Evolutionary conservation across 2,329 filamentous ascomycete species (phyloP), one percentile per base, ranked within the genome.

Genomic region (Xylaria sp.): DNA sequence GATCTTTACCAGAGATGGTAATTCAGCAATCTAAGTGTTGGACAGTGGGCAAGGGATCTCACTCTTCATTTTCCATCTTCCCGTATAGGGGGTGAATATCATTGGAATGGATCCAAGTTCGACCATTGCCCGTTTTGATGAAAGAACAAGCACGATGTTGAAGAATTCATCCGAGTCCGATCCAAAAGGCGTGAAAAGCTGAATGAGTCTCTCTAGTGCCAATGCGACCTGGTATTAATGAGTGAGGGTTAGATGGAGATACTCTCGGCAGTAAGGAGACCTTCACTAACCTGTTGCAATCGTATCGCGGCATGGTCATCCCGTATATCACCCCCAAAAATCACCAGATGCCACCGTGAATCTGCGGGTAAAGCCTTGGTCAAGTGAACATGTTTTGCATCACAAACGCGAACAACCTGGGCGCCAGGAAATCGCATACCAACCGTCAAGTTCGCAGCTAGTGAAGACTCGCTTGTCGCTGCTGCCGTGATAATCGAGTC

Each of bases 361-460:
- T 80, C 62, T 30, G 83, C 79, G 16, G 74, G 77, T 46, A 87
- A 63, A 0, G 79, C 76, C 53, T 82, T 72, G 10, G 79, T 76
- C 30, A 84, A 71, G 52, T 80, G 83, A 72, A 85, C 72, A 0
- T 81, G 77, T 60, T 79, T 81, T 1, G 83, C 84, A 65, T 88
- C 85, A 51, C 80, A 82, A 59, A 82, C 80, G 4, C 84, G 75
- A 16, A 87, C 79, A 0, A 87, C 82, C 66, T 83, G 83, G 0
- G 81, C 78, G 59, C 77, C 85, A 0, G 80, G 80, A 61, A 85
- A 81, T 16, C 83, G 75, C 79, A 80, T 85, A 7, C 82, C 84
- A 0, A 83, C 71, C 3, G 68, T 73, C 46, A 81, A 66, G 30
- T 74, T 74, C 3, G 66, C 69, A 0, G 80, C 78, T 2, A 81